Conservation (phyloP, 2,329 filamentous ascomycete genomes). For the Didymellaceae sp. region DNA sequence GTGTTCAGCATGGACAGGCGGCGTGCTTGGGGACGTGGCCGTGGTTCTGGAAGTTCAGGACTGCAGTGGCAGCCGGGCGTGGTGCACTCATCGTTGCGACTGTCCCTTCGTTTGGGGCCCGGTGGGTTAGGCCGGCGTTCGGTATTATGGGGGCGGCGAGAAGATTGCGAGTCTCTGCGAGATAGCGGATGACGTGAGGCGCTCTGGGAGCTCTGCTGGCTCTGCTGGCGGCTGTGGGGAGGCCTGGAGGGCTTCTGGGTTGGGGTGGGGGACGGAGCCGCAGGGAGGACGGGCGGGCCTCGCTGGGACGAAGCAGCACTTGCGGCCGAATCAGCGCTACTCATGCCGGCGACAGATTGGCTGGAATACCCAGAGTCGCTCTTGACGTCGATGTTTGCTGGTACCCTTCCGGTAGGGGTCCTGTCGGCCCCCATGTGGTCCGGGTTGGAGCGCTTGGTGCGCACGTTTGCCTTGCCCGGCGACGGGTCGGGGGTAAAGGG, state of each 20-base stretch:
- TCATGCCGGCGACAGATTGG: constrained; percentile 60
- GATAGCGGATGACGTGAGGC: constrained; percentile 26
- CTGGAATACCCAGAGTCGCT: constrained; percentile 70
- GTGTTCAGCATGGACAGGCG: constrained; percentile 14
- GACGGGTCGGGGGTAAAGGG: constrained; percentile 32
- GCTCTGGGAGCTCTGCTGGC: constrained; percentile 25
- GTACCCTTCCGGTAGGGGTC: constrained; percentile 31
- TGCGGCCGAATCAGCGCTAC: constrained; percentile 60
- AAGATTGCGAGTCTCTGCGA: constrained; percentile 34
- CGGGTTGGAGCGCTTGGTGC: constrained; percentile 55
- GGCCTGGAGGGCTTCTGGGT: constrained; percentile 18
- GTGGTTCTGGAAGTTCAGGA: constrained; percentile 23
- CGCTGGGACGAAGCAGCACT: constrained; percentile 42
- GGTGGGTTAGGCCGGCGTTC: constrained; percentile 25
- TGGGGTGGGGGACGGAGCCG: constrained; percentile 15
- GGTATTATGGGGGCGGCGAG: constrained; percentile 22
- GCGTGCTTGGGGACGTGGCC: constrained; percentile 23
- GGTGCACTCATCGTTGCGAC: constrained; percentile 38
- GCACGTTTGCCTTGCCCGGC: constrained; percentile 57
- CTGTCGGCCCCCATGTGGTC: constrained; percentile 44
- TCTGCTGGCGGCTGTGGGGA: constrained; percentile 23
- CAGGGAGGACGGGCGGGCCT: constrained; percentile 31
- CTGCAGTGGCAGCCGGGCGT: constrained; percentile 44
- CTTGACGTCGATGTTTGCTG: constrained; percentile 54
- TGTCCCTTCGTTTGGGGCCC: constrained; percentile 17